Evolutionary conservation across 352 stramenopile genomes (phyloP).

Genomic region (Elongisporangium undulatum): DNA sequence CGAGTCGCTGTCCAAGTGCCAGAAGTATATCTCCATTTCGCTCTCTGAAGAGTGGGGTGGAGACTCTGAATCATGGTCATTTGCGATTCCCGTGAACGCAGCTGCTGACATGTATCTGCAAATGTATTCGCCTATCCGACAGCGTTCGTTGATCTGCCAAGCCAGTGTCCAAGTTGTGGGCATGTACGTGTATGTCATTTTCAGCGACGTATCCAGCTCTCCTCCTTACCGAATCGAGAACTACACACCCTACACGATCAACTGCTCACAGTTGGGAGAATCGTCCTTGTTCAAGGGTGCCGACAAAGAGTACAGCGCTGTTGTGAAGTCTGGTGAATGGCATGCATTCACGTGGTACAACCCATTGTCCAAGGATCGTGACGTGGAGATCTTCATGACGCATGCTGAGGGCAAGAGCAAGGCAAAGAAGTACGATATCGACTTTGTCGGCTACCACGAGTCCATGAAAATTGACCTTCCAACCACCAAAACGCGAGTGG

Average conservation of each 20-base stretch:
- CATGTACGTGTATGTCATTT: slow-evolving; percentile 86
- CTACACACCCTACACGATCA: slow-evolving; percentile 80
- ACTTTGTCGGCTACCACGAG: slow-evolving; percentile 76
- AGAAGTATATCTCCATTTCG: slow-evolving; percentile 83
- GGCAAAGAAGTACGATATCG: slow-evolving; percentile 79
- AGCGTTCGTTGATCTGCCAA: slow-evolving; percentile 78
- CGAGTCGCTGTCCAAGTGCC: slow-evolving; percentile 45
- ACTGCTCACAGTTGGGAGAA: slow-evolving; percentile 63
- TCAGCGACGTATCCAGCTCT: slow-evolving; percentile 75
- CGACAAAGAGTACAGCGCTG: slow-evolving; percentile 42
- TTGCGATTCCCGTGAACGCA: slow-evolving; percentile 71
- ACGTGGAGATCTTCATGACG: slow-evolving; percentile 59
- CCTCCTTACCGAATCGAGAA: slow-evolving; percentile 87
- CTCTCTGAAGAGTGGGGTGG: slow-evolving; percentile 57
- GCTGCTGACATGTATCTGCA: slow-evolving; percentile 79
- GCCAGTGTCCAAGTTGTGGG: slow-evolving; percentile 86
- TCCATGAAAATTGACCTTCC: slow-evolving; percentile 41
- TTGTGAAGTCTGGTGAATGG: slow-evolving; percentile 65
- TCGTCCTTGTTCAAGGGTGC: slow-evolving; percentile 62
- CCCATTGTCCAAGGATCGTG: slow-evolving; percentile 76
- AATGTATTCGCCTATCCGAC: slow-evolving; percentile 65
- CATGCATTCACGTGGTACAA: slow-evolving; percentile 84
- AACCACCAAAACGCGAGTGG: slow-evolving; percentile 18
- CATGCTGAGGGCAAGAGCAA: slow-evolving; percentile 55
- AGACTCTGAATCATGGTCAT: slow-evolving; percentile 67